phyloP scores from a whole-genome alignment of 768 basidiomycete genomes.

The Calocera cornea region DNA sequence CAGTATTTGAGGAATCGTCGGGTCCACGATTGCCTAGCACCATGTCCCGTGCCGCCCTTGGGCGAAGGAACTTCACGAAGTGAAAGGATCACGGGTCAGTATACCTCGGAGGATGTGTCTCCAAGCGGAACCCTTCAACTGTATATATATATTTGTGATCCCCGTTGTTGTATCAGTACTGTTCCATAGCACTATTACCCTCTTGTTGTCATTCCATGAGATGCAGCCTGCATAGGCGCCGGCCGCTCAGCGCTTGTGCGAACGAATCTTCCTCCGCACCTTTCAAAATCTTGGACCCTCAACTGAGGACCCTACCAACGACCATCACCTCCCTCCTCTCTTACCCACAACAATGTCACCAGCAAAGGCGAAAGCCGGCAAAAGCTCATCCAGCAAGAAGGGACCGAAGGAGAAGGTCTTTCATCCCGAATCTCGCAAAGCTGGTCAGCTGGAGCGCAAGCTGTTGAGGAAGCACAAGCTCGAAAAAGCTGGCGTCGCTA shows the following conservation, averaged over 20 bases:
- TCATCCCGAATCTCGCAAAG: conserved; percentile 75
- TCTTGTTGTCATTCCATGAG: no score
- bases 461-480: conserved; percentile 58
- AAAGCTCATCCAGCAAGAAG: conserved; percentile 11
- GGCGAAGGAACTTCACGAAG: neutral
- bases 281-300: neutral
- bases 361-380: neutral
- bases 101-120: neutral
- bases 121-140: neutral
- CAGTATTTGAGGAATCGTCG: neutral
- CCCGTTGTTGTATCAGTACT: neutral
- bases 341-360: neutral
- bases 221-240: no score
- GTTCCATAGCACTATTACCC: neutral
- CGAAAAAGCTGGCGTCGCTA: conserved; percentile 39
- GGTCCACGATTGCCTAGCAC: neutral
- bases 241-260: no score
- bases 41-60: neutral
- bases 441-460: conserved; percentile 54
- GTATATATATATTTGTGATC: neutral
- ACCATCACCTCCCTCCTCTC: neutral
- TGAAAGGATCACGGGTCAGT: neutral
- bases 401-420: conserved; percentile 64
- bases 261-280: neutral
- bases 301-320: neutral